Base-by-base conservation (phyloP, 495 filamentous ascomycete species). In the Aspergillus conjunctus region DNA sequence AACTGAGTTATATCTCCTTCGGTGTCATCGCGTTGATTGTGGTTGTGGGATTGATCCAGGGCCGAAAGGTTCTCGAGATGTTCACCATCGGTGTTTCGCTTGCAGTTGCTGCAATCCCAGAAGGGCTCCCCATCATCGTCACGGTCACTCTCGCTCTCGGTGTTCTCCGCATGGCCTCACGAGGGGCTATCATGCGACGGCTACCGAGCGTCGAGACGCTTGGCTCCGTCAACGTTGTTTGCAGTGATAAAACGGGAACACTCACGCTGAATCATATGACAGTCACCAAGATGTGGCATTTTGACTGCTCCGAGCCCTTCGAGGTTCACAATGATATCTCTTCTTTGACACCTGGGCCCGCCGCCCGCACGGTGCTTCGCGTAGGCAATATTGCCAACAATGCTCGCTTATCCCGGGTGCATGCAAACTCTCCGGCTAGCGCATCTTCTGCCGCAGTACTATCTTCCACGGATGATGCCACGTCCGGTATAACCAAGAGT, bases 261-360 rank as follows among this genome's bases (percentile, higher is more conserved):
- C 73, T 99, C 54, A 99, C 94, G 0, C 90, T 90, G 73, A 99
- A 98, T 69, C 95, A 98, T 68, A 97, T 98, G 93, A 95, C 95
- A 3, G 93, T 95, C 2, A 94, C 92, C 17, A 95, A 96, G 67
- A 86, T 98, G 77, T 99, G 94, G 94, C 88, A 91, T 67, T 92
- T 94, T 66, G 90, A 91, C 59, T 83, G 85, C 21, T 71, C 78
- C 1, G 79, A 80, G 17, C 87, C 91, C 14, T 79, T 94, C 30
- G 87, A 94, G 64, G 85, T 95, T 8, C 84, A 88, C 49, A 86
- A 85, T 22, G 88, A 91, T 51, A 81, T 88, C 43, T 79, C 84
- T 50, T 84, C 84, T 7, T 75, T 76, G 43, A 81, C 85, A 31
- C 85, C 88, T 1, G 89, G 91, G 51, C 79, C 86, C 20, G 89